Conservation (phyloP, 1,284 basidiomycete species). For the Puccinia hordei region DNA sequence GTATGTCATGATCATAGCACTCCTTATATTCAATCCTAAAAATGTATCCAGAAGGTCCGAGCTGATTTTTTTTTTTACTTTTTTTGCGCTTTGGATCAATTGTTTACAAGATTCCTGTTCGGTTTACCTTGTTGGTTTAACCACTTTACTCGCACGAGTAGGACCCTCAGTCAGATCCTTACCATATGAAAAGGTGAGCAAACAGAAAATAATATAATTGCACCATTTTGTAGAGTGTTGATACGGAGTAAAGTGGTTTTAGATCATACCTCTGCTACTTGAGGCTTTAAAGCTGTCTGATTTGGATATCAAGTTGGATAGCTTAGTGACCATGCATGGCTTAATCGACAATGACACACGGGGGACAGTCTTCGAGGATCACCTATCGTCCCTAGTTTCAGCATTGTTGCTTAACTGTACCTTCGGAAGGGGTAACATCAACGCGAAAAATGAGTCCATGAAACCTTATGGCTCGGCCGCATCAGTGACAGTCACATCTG, state of each 20-base stretch:
- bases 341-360: constrained; percentile 69
- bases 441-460: constrained; percentile 5
- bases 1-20: constrained; percentile 51
- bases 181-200: constrained; percentile 22
- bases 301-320: constrained; percentile 71
- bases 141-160: constrained; percentile 64
- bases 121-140: constrained; percentile 80
- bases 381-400: constrained; percentile 71
- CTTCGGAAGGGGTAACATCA: constrained; percentile 2
- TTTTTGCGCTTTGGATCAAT: not conserved
- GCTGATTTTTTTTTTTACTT: not conserved
- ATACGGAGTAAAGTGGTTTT: constrained; percentile 25
- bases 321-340: constrained; percentile 76
- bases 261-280: constrained; percentile 86
- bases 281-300: constrained; percentile 79
- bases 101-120: constrained; percentile 63
- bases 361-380: constrained; percentile 66
- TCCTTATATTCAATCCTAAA: not conserved
- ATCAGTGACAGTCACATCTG: not conserved
- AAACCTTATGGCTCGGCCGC: not conserved
- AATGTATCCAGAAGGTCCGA: not conserved
- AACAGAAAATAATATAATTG: not conserved
- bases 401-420: constrained; percentile 70
- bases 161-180: constrained; percentile 10
- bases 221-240: not conserved